Conservation (phyloP, 257 asterid genomes). For the Solanum rostratum region DNA sequence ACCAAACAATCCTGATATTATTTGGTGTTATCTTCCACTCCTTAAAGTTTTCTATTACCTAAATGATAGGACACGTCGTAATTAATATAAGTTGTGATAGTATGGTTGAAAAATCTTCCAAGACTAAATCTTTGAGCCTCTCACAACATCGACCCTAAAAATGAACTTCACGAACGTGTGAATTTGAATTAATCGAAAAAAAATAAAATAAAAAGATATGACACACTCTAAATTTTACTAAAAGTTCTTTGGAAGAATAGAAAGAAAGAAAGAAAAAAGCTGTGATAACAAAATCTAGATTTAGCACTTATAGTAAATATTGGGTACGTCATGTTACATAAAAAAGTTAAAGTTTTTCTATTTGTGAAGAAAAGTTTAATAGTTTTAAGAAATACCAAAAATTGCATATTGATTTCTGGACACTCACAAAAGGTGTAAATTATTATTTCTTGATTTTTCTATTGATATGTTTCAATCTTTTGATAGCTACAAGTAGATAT, state of each 20-base stretch:
- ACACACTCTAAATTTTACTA: neutral
- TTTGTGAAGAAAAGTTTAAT: constrained; percentile 3
- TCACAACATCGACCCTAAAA: no score
- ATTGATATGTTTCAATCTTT: constrained; percentile 9
- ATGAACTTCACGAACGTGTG: neutral
- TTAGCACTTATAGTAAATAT: constrained; percentile 23
- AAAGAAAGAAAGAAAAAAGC: neutral
- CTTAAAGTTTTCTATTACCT: neutral
- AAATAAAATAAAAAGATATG: neutral
- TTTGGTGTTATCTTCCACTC: no score
- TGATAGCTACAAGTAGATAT: neutral
- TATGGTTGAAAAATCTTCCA: neutral
- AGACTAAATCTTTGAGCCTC: no score
- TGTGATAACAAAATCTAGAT: constrained; percentile 8
- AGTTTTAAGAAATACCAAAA: constrained; percentile 21
- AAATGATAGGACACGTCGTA: neutral
- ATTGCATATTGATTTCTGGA: constrained; percentile 23
- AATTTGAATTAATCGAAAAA: neutral
- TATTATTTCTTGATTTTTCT: constrained; percentile 8
- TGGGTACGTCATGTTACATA: constrained; percentile 5
- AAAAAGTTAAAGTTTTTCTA: neutral
- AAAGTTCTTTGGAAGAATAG: neutral
- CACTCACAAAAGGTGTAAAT: constrained; percentile 20
- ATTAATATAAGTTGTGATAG: neutral
- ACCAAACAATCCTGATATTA: no score